Percentiles rank a stretch among this genome's conserved stretches.
These are phyloP conservation scores for Inonotus obliquus DNA, from an alignment of 1,284 basidiomycete species.

Conservation along the genomic window DNA sequence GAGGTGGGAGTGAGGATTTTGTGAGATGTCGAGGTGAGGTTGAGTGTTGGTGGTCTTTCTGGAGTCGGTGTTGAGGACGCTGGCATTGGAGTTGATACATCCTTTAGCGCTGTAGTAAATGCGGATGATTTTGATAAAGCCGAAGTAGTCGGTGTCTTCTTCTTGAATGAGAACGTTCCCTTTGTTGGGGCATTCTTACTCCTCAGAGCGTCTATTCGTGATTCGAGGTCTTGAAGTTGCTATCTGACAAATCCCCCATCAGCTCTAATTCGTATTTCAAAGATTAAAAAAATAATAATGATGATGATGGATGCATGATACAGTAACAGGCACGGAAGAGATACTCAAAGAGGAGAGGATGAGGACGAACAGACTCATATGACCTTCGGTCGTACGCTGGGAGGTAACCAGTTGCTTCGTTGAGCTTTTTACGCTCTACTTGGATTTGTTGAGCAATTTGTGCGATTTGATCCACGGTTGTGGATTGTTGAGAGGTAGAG, in stretches of 20 bases:
- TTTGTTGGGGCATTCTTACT: conserved; percentile 38
- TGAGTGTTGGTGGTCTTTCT: conserved; percentile 21
- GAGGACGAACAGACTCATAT: conserved; percentile 54
- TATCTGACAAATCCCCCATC: conserved; percentile 25
- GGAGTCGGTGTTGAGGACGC: neutral
- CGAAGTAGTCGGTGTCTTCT: conserved; percentile 33
- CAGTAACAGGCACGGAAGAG: neutral
- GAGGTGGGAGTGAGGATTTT: conserved; percentile 37
- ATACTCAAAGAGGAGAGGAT: too few species aligned
- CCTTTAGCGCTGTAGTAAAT: too few species aligned
- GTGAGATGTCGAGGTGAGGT: conserved; percentile 37
- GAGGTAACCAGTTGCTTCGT: conserved; percentile 55
- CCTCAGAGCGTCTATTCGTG: conserved; percentile 42
- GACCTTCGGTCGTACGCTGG: conserved; percentile 72
- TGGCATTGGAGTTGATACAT: too few species aligned
- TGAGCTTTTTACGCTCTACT: conserved; percentile 52
- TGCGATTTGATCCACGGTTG: conserved; percentile 29
- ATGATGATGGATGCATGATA: neutral
- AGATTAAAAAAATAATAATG: neutral
- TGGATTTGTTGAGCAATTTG: conserved; percentile 40
- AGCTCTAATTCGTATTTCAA: neutral
- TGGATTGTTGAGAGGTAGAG: conserved; percentile 10
- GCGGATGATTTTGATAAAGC: too few species aligned
- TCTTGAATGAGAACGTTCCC: conserved; percentile 69
- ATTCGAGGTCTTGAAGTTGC: conserved; percentile 59